Base-by-base conservation (phyloP, 2,329 filamentous ascomycete species). In the Venturia asperata region DNA sequence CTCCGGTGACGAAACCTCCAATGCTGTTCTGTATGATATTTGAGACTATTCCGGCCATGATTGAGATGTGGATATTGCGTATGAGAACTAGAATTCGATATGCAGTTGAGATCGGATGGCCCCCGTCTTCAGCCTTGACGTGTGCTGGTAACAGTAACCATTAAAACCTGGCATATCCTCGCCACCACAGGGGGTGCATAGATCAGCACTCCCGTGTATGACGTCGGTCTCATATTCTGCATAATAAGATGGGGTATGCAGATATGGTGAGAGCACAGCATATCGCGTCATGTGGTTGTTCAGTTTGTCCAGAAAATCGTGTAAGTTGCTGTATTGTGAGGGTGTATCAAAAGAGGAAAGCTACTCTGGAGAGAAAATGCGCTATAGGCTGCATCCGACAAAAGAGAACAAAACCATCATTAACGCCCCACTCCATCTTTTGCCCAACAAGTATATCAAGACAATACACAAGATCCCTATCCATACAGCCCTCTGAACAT, bases 1-100 rank as follows among this genome's bases (percentile, higher is more conserved):
- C 74, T 0, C 73, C 74, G 47, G 75, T 74, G 1, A 76, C 73
- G 61, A 75, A 75, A 1, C 75, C 75, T 27, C 71, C 70, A 19
- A 77, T 71, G 24, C 72, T 74, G 67, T 75, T 75, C 71, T 73
- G 74, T 42, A 77, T 67, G 58, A 77, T 75, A 65, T 75, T 75
- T 64, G 72, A 69, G 47, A 77, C 71, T 65, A 76, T 68, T 67
- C 43, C 55, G 41, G 63, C 63, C 63, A 65, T 65, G 43, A 45
- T 60, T n/a, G 52, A 58, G 52, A 13, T 37, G 52, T 11, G 19
- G 19, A n/a, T n/a, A 24, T 39, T 15, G 19, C 7, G 19, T 58
- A n/a, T 58, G 17, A 58, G 17, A 9, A 19, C 7, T 42, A 15
- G 30, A 61, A 41, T 6, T 24, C n/a, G 34, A 43, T 47, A 7